Base-by-base conservation (phyloP, 208 protist species). In the Leishmania lainsoni region DNA sequence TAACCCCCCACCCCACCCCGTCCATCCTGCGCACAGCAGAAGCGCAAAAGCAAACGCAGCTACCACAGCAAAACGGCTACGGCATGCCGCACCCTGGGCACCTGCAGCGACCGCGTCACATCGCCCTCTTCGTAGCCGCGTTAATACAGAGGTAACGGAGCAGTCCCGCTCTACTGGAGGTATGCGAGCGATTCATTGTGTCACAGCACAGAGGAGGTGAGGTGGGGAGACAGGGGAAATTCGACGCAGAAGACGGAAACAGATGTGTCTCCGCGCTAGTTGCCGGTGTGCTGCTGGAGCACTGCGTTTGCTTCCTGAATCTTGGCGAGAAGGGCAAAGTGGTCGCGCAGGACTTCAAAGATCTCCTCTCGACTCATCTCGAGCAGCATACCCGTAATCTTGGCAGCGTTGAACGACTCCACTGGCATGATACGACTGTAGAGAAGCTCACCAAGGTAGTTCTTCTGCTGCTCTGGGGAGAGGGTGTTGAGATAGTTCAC, bases 381-480 rank as follows among this genome's bases (percentile, higher is more conserved):
- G 14, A 95, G 86, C 49, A 94, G 88, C 90, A 93, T 93, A 29
- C 90, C 92, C 45, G 92, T 95, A 78, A 95, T 95, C 80, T 95
- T 95, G 8, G 89, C 89, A 2, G 90, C 86, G 42, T 93, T 80
- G 32, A 89, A 58, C 52, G 90, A 51, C 81, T 91, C 79, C 58
- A 91, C 32, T 8, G 80, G 75, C 59, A 90, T 52, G 71, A 95
- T 94, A 22, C 81, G 81, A 71, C 75, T 73, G 87, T 91, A 95
- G 12, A 95, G 85, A 32, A 85, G 80, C 89, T 95, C 92, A 14
- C 92, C 92, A 20, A 95, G 92, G 63, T 87, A 82, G 81, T 95
- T 93, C 87, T 91, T 95, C 71, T 93, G 90, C 81, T 94, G 86
- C 78, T 95, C 90, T 2, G 86, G 81, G 49, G 81, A 69, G 66